A percentile compares a stretch with the other conserved stretches of the same genome.
These are phyloP conservation scores for Fusarium sp. DNA, from an alignment of 2,329 filamentous ascomycete species.

Conservation along the genomic window DNA sequence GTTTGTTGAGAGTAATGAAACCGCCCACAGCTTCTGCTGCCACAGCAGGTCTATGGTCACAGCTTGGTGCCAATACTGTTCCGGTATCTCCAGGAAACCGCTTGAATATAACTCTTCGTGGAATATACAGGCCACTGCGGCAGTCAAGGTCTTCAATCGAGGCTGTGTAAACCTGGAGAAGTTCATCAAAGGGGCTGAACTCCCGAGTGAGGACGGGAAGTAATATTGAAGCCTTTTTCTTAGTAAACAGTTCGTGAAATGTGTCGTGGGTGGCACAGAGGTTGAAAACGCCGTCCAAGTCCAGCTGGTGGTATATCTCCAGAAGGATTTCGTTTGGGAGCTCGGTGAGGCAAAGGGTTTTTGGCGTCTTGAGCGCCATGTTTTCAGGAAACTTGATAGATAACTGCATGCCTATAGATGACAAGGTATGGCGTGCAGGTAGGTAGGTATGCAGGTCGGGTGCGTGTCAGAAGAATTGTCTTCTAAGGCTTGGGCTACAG, in stretches of 20 bases:
- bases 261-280: conserved; percentile 53
- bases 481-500: too few species aligned
- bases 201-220: conserved; percentile 56
- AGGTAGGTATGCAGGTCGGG: not conserved
- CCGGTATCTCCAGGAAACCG: conserved; percentile 51
- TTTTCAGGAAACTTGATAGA: not conserved
- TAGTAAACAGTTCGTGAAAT: conserved; percentile 55
- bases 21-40: not conserved
- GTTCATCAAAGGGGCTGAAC: conserved; percentile 57
- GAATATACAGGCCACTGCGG: conserved; percentile 51
- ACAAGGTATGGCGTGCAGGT: not conserved
- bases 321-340: conserved; percentile 61
- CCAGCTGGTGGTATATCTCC: conserved; percentile 59
- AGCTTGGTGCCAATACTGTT: conserved; percentile 39
- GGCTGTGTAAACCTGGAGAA: conserved; percentile 61
- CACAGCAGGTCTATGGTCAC: conserved; percentile 16
- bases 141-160: conserved; percentile 51
- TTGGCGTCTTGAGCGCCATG: conserved; percentile 36
- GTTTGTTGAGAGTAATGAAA: conserved; percentile 42
- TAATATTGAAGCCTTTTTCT: conserved; percentile 56
- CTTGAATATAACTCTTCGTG: conserved; percentile 54
- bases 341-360: conserved; percentile 40
- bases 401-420: not conserved
- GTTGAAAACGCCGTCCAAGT: conserved; percentile 54
- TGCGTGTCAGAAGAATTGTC: too few species aligned